phyloP scores from a whole-genome alignment of 164 flowering plant species.

The Santalum album region DNA sequence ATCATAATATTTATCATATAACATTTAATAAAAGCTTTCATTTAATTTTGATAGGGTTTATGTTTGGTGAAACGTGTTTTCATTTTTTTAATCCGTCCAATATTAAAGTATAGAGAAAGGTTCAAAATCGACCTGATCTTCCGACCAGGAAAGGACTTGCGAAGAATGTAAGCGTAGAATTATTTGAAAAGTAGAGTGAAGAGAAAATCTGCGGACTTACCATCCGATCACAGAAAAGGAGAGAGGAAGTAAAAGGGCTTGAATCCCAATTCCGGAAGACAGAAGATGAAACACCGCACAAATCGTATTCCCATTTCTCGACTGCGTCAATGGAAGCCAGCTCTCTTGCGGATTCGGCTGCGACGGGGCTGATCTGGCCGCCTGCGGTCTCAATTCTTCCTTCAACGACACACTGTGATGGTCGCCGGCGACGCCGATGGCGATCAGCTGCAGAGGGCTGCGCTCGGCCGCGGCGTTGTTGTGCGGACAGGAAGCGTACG shows the following conservation, averaged over 20 bases:
- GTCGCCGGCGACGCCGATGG: neutral
- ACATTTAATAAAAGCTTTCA: too few species aligned
- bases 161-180: too few species aligned
- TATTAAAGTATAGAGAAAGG: too few species aligned
- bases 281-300: slow-evolving; percentile 64
- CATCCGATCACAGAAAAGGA: slow-evolving; percentile 75
- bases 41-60: too few species aligned
- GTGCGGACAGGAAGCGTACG: too few species aligned
- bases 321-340: slow-evolving; percentile 88
- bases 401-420: neutral
- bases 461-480: neutral
- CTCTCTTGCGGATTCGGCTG: slow-evolving; percentile 43
- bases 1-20: too few species aligned
- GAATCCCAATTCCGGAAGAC: slow-evolving; percentile 69
- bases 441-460: neutral
- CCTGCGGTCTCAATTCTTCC: neutral
- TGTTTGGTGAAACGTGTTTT: too few species aligned
- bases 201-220: too few species aligned
- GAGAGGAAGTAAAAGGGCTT: slow-evolving; percentile 68
- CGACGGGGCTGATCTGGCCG: neutral
- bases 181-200: too few species aligned
- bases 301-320: slow-evolving; percentile 65
- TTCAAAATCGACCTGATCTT: too few species aligned
- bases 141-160: too few species aligned
- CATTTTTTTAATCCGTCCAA: too few species aligned